A percentile compares a stretch with the other conserved stretches of the same genome.
phyloP scores from a whole-genome alignment of 768 basidiomycete species.

The Gloeostereum incarnatum region DNA sequence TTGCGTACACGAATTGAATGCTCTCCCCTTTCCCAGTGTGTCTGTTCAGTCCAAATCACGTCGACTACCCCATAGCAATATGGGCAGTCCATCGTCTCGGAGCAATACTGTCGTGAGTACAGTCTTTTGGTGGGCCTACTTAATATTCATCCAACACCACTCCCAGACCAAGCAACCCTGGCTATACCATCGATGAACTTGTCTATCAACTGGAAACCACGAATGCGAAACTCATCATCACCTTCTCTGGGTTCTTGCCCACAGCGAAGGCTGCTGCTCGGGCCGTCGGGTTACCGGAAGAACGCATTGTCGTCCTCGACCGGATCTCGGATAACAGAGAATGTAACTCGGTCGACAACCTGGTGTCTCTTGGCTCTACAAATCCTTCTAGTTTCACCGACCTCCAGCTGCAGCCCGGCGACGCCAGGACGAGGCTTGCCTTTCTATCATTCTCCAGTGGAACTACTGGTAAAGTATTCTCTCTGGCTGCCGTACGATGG shows the following conservation, averaged over 20 bases:
- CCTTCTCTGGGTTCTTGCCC: not conserved
- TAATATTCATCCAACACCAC: conserved; percentile 16
- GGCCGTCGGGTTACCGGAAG: not conserved
- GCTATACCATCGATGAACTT: not conserved
- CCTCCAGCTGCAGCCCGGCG: conserved; percentile 27
- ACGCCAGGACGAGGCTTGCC: conserved; percentile 51
- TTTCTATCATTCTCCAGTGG: conserved; percentile 70
- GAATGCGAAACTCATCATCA: not conserved
- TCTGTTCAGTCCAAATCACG: conserved; percentile 54
- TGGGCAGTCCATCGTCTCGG: conserved; percentile 57
- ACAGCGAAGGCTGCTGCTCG: not conserved
- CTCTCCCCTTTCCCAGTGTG: conserved; percentile 34
- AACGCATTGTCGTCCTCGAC: not conserved
- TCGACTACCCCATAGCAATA: conserved; percentile 44
- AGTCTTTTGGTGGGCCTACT: conserved; percentile 1
- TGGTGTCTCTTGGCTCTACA: not conserved
- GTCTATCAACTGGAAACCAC: not conserved
- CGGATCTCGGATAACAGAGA: not conserved
- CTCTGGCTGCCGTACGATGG: no score
- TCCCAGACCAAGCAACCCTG: not conserved
- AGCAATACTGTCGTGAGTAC: conserved; percentile 44
- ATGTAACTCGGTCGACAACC: not conserved
- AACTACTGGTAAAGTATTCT: conserved; percentile 48
- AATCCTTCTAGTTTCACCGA: not conserved
- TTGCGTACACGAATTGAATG: not conserved